Evolutionary conservation across 164 flowering plant genomes (phyloP).

Genomic region (Euptelea pleiosperma): DNA sequence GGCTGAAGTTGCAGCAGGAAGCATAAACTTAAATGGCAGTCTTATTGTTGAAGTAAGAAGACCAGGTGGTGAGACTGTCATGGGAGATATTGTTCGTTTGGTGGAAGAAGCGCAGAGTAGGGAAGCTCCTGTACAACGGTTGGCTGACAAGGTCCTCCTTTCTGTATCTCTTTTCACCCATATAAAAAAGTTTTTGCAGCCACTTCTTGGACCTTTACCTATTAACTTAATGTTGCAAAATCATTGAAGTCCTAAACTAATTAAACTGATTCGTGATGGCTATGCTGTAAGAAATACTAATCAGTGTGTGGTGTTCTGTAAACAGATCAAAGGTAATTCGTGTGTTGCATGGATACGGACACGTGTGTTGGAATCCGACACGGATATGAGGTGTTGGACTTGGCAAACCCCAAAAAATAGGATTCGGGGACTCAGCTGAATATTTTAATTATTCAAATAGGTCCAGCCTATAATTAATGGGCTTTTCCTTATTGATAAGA

Average conservation of each 20-base stretch:
- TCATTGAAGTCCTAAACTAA: neutral
- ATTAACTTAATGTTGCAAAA: neutral
- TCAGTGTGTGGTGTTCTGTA: too few relatives aligned
- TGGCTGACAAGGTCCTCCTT: slow-evolving; percentile 83
- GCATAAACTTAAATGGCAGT: slow-evolving; percentile 88
- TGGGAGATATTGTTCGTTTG: slow-evolving; percentile 88
- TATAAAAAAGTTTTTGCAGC: neutral
- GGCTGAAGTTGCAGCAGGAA: slow-evolving; percentile 94
- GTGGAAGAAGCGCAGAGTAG: slow-evolving; percentile 97
- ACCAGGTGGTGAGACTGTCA: slow-evolving; percentile 92
- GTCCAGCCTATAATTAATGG: too few relatives aligned
- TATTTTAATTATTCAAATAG: too few relatives aligned
- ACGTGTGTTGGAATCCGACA: too few relatives aligned
- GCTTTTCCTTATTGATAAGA: too few relatives aligned
- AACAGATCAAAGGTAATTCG: too few relatives aligned
- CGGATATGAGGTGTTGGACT: too few relatives aligned
- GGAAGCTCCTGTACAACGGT: slow-evolving; percentile 95
- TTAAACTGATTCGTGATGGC: too few relatives aligned
- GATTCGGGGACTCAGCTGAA: too few relatives aligned
- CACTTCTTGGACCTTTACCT: neutral
- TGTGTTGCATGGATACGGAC: too few relatives aligned
- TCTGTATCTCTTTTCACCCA: neutral
- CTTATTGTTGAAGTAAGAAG: slow-evolving; percentile 89
- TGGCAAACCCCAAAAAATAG: too few relatives aligned
- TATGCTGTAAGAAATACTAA: too few relatives aligned